Evolutionary conservation across 2,329 filamentous ascomycete species (phyloP).

Genomic region (Apiospora malaysiana): DNA sequence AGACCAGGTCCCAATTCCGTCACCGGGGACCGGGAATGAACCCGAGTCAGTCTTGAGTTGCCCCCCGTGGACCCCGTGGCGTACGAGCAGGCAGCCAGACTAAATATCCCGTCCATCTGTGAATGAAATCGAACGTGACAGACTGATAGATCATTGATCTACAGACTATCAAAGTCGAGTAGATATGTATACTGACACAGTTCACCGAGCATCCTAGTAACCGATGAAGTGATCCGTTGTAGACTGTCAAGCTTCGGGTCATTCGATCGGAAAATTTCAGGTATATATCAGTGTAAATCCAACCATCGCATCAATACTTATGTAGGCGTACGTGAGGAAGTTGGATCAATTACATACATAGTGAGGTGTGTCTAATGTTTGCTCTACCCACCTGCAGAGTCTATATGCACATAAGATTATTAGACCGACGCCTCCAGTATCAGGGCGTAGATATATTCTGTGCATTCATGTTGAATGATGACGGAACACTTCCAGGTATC

Average conservation of each 20-base stretch:
- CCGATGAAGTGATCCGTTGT: too few species aligned
- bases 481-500: constrained; percentile 9
- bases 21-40: constrained; percentile 10
- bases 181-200: too few species aligned
- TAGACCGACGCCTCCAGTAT: not conserved
- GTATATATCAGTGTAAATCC: too few species aligned
- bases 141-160: not conserved
- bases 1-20: constrained; percentile 1
- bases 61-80: constrained; percentile 3
- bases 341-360: too few species aligned
- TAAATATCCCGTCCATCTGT: not conserved
- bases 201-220: too few species aligned
- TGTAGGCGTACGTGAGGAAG: too few species aligned
- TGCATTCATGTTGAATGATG: not conserved
- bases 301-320: too few species aligned
- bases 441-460: not conserved
- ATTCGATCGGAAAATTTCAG: too few species aligned
- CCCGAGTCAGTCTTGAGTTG: not conserved
- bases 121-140: not conserved
- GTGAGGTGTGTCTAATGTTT: not conserved
- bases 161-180: not conserved
- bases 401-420: too few species aligned
- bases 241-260: too few species aligned
- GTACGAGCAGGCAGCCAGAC: not conserved
- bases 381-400: not conserved